phyloP scores from a whole-genome alignment of 805 yeast genomes.

The Candida sithepensis region DNA sequence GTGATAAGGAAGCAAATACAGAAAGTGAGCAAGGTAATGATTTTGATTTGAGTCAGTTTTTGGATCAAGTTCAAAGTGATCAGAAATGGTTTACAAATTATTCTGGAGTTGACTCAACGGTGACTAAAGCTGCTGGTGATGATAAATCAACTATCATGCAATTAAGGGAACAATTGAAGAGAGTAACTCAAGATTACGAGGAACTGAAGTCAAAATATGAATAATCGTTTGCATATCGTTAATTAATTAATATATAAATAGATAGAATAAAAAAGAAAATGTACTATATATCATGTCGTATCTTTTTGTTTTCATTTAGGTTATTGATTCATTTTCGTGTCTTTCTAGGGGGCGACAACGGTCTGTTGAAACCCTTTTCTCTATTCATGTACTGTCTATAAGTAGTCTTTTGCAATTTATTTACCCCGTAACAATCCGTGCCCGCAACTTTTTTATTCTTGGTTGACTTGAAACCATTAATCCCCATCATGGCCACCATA shows the following conservation, averaged over 20 bases:
- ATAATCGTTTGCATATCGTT: slow-evolving; percentile 49
- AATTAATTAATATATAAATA: slow-evolving; percentile 5
- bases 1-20: slow-evolving; percentile 10
- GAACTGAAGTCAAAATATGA: slow-evolving; percentile 60
- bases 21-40: slow-evolving; percentile 5
- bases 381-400: slow-evolving; percentile 63
- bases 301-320: not conserved
- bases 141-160: slow-evolving; percentile 32
- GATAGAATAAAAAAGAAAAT: not conserved
- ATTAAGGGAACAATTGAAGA: slow-evolving; percentile 43
- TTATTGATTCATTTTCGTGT: slow-evolving; percentile 8
- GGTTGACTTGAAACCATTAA: slow-evolving; percentile 50
- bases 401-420: slow-evolving; percentile 36
- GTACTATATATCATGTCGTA: not conserved
- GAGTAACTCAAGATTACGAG: slow-evolving; percentile 55
- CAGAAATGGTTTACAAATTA: slow-evolving; percentile 49
- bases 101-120: slow-evolving; percentile 36
- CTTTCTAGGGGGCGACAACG: slow-evolving; percentile 45
- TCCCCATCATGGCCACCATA: slow-evolving; percentile 54
- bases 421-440: slow-evolving; percentile 40
- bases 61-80: slow-evolving; percentile 45
- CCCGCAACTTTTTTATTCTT: slow-evolving; percentile 55
- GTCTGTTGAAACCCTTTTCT: slow-evolving; percentile 51
- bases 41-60: slow-evolving; percentile 45
- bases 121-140: slow-evolving; percentile 11